Evolutionary conservation across 192 early-diverging fungal genomes (phyloP), one percentile per base, ranked within the genome.

Genomic region (Coemansia furcata): DNA sequence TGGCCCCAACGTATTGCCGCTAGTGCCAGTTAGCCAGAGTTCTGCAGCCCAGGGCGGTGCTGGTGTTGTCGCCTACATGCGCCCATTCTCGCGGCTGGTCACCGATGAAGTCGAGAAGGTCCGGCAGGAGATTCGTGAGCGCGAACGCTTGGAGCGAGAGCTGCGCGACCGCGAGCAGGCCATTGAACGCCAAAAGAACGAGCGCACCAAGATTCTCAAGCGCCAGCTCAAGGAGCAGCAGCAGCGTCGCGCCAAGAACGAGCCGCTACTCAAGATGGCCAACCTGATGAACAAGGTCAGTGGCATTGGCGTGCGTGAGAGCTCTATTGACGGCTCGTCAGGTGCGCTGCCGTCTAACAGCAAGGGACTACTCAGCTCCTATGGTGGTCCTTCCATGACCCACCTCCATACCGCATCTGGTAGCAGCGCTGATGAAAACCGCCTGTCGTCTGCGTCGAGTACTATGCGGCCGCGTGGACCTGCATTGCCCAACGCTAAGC

Each of bases 61-160:
- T 8, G 70, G 54, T 17, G 59, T 19, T 3, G 21, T 58, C 6
- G 49, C 57, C 8, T 76, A 73, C 32, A 23, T 42, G 23, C 79
- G 77, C 2, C 76, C 80, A 7, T 85, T 85, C 58, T 38, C 49
- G 30, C 80, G 80, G 5, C 64, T 91, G 29, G 81, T 92, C 10
- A 68, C 73, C 0, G 82, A 86, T 17, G 89, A 92, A 55, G 72
- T 85, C 4, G 88, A 91, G 33, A 89, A 90, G 58, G 55, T 86
- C 8, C 85, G 85, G 50, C 85, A 86, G 19, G 91, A 91, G 65
- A 83, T 84, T 32, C 89, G 88, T 26, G 89, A 91, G 68, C 85
- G 83, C 39, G 89, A 89, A 30, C 74, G 85, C n/a, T 71, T 92
- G 14, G 86, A 86, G 40, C 77, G 82, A 46, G 88, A 89, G 63